Evolutionary conservation across 2,329 filamentous ascomycete genomes (phyloP).

Genomic region (Exserohilum rostratum): DNA sequence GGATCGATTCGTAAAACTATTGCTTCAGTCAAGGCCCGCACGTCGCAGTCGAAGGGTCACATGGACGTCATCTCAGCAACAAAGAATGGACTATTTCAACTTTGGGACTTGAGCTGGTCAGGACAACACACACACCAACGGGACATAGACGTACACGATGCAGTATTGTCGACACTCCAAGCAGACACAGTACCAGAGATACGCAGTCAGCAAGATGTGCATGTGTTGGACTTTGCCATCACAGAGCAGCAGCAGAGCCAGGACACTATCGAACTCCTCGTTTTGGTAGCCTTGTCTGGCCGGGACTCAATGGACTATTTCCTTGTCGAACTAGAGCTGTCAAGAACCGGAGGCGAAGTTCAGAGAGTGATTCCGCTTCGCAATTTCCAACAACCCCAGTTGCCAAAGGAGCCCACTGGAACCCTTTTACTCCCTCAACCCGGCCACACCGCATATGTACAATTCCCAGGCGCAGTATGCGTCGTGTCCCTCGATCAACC

Average conservation of each 20-base stretch:
- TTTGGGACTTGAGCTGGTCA: constrained; percentile 88
- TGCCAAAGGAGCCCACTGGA: constrained; percentile 39
- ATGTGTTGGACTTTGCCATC: constrained; percentile 80
- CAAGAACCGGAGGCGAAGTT: constrained; percentile 60
- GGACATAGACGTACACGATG: constrained; percentile 72
- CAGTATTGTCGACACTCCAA: constrained; percentile 67
- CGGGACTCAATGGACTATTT: constrained; percentile 64
- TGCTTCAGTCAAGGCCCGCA: constrained; percentile 77
- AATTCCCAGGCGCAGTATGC: constrained; percentile 79
- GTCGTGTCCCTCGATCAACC: constrained; percentile 73
- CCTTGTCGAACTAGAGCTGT: constrained; percentile 73
- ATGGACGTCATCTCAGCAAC: constrained; percentile 83
- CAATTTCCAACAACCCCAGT: constrained; percentile 53
- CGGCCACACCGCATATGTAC: constrained; percentile 78
- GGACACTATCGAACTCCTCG: constrained; percentile 32
- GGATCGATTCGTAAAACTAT: constrained; percentile 76
- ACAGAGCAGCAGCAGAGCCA: constrained; percentile 52
- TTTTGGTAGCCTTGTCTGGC: constrained; percentile 41
- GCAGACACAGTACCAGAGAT: constrained; percentile 57
- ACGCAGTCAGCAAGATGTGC: constrained; percentile 64
- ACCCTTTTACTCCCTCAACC: constrained; percentile 78
- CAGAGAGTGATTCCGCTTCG: constrained; percentile 71
- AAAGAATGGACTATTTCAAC: constrained; percentile 75
- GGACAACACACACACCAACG: constrained; percentile 78
- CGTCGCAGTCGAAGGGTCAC: constrained; percentile 76